A percentile compares a stretch with the other conserved stretches of the same genome.
phyloP scores from a whole-genome alignment of 78 protist genomes.

The Acrasis kona region DNA sequence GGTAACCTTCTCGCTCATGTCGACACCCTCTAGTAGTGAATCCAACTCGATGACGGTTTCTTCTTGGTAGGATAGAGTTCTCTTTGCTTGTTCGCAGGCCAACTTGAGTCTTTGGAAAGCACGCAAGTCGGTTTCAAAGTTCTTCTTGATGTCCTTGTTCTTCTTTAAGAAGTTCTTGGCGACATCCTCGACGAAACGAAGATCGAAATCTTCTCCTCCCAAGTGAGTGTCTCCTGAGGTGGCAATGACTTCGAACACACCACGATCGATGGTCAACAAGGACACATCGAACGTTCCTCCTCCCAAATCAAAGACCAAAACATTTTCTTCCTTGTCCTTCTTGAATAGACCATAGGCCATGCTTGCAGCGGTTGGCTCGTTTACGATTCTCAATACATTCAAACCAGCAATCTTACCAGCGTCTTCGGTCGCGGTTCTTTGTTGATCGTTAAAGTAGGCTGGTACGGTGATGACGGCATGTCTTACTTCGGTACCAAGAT shows the following conservation, averaged over 20 bases:
- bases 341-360: constrained; percentile 82
- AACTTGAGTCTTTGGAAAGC: constrained; percentile 82
- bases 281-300: constrained; percentile 99
- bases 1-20: constrained; percentile 88
- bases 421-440: constrained; percentile 65
- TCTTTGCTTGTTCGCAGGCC: constrained; percentile 93
- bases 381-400: constrained; percentile 89
- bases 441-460: constrained; percentile 79
- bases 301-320: constrained; percentile 97
- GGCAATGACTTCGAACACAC: constrained; percentile 97
- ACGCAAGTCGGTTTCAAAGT: constrained; percentile 54
- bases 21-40: constrained; percentile 86
- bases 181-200: constrained; percentile 84
- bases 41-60: constrained; percentile 89
- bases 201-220: constrained; percentile 99
- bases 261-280: constrained; percentile 87
- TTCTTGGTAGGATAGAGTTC: constrained; percentile 70
- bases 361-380: constrained; percentile 99
- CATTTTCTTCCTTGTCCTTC: constrained; percentile 72
- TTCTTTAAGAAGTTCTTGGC: constrained; percentile 69
- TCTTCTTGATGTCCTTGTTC: constrained; percentile 50
- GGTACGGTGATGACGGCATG: constrained; percentile 79
- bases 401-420: constrained; percentile 85
- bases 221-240: constrained; percentile 97
- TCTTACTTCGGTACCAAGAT: constrained; percentile 8